These are phyloP conservation scores for Rhodotorula taiwanensis DNA, from an alignment of 768 basidiomycete species.

Conservation along the genomic window DNA sequence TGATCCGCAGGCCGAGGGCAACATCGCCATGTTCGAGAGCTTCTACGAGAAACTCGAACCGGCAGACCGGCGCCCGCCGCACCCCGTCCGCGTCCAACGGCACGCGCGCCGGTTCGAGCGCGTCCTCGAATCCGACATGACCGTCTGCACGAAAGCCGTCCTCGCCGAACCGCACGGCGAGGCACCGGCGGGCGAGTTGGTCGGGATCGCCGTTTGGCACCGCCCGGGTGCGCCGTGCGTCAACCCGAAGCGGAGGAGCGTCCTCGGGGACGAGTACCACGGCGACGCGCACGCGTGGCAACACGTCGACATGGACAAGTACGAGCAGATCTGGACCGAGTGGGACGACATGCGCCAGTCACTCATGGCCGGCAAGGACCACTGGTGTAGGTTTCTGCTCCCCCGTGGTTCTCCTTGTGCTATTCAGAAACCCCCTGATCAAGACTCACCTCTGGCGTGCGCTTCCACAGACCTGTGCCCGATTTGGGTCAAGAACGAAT, in stretches of 20 bases:
- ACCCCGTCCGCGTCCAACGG: conserved; percentile 19
- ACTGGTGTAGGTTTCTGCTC: conserved; percentile 24
- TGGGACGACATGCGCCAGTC: conserved; percentile 14
- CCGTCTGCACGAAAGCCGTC: conserved; percentile 20
- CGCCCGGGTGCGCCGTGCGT: not conserved
- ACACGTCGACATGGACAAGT: conserved; percentile 3
- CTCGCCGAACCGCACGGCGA: not conserved
- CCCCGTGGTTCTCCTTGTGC: no score
- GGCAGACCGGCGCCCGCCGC: not conserved
- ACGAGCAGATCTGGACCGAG: conserved; percentile 8
- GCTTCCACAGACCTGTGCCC: conserved; percentile 20
- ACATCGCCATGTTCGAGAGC: conserved; percentile 12
- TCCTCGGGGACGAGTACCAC: not conserved
- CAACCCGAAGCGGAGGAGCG: conserved; percentile 10
- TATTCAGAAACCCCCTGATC: no score
- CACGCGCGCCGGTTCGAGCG: conserved; percentile 1
- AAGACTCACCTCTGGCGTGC: not conserved
- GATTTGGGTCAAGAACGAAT: conserved; percentile 14
- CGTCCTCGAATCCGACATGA: not conserved
- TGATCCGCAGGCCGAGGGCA: conserved; percentile 10
- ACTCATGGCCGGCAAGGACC: conserved; percentile 9
- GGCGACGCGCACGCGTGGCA: conserved; percentile 2
- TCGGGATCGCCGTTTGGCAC: conserved; percentile 20
- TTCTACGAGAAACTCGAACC: conserved; percentile 7
- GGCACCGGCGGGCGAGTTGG: not conserved